Base-by-base conservation (phyloP, 768 basidiomycete species). In the Rhizopogon vinicolor region DNA sequence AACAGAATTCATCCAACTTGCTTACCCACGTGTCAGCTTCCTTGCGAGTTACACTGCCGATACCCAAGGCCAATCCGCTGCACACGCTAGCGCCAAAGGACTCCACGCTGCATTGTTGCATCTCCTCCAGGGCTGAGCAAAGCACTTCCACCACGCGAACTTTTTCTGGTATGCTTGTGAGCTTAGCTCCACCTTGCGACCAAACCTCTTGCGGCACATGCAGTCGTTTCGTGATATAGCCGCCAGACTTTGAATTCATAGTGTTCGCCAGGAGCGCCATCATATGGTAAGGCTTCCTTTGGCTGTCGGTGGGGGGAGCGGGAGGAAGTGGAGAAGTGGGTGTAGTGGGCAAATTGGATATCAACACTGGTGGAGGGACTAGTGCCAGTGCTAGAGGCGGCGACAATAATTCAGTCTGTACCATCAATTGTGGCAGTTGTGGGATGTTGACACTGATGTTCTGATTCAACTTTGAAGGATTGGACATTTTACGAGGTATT, bases 161-260 rank as follows among this genome's bases (percentile, higher is more conserved):
- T 72, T 97, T 95, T 63, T 94, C 91, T 49, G 84, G 80, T 35
- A 93, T 65, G 64, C 90, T 93, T 37, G 76, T 74, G 48, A 97
- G 79, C 68, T 93, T 94, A 31, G 88, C 90, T 41, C 93, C 92
- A 29, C 89, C 88, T 66, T 92, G 89, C 43, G 90, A 89, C 93
- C 93, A 96, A 22, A 94, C 88, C 65, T 91, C 90, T 53, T 84
- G 83, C 13, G 93, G 92, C 29, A 96, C 89, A 69, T 93, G 93
- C 60, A 96, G 71, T 44, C 87, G 82, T 44, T 86, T 86, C 14
- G 91, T 93, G 54, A 96, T 76, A 68, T 94, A 95, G 33, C 91
- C 92, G n/a, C 93, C 93, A 4, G 87, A 84, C 57, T 79, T 77
- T 39, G 84, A 85, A 39, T 76, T 80, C 84, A 95, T 95, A 28